Evolutionary conservation across 2,329 filamentous ascomycete species (phyloP).

Genomic region (Fusarium sp.): DNA sequence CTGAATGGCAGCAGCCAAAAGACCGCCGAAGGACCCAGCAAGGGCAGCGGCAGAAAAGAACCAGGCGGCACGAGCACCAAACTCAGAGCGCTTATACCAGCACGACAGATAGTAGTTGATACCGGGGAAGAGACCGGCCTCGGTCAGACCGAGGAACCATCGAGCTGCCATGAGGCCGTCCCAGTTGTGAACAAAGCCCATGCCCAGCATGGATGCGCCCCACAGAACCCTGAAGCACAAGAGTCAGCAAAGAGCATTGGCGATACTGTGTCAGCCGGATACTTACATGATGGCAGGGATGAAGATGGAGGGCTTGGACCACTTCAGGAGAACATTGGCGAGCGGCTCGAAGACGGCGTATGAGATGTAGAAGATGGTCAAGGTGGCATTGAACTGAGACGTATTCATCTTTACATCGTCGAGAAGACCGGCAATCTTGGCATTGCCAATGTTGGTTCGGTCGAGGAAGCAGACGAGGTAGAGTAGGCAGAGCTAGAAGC

Average conservation of each 20-base stretch:
- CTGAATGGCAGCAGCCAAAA: conserved; percentile 80
- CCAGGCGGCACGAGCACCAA: conserved; percentile 84
- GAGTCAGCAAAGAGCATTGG: conserved; percentile 35
- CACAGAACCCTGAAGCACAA: conserved; percentile 67
- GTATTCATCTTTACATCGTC: conserved; percentile 75
- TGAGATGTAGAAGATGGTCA: conserved; percentile 90
- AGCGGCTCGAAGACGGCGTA: conserved; percentile 85
- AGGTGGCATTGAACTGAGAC: conserved; percentile 78
- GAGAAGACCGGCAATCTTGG: conserved; percentile 70
- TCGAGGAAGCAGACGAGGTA: conserved; percentile 84
- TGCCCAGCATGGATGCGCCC: conserved; percentile 79
- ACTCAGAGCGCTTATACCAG: conserved; percentile 87
- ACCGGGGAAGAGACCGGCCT: conserved; percentile 83
- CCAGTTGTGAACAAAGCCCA: conserved; percentile 77
- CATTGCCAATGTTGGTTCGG: conserved; percentile 84
- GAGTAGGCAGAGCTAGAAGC: conserved; percentile 72
- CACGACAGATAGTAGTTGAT: conserved; percentile 87
- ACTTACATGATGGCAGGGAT: conserved; percentile 85
- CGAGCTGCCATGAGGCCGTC: conserved; percentile 76
- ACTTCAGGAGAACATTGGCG: conserved; percentile 87
- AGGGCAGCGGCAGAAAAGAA: conserved; percentile 89
- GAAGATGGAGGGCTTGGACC: conserved; percentile 82
- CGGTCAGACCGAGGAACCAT: conserved; percentile 81
- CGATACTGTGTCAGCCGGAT: not conserved
- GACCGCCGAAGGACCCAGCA: conserved; percentile 83